Conservation (phyloP, 495 filamentous ascomycete species). For the Aspergillus coremiiformis region DNA sequence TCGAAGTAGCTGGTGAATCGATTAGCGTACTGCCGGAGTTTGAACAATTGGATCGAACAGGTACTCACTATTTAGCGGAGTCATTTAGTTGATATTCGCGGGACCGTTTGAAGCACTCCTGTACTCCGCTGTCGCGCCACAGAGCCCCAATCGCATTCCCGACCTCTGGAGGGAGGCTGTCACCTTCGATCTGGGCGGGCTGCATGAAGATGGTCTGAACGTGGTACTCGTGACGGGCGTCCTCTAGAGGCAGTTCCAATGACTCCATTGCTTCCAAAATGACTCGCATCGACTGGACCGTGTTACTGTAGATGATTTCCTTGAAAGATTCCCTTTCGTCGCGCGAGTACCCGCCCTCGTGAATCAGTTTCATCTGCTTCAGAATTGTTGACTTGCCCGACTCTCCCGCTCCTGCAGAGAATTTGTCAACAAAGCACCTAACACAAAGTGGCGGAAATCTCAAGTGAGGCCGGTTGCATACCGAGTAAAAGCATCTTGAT, state of each 20-base stretch:
- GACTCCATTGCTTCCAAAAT: conserved; percentile 96
- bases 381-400: conserved; percentile 98
- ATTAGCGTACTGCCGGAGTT: conserved; percentile 1
- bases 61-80: conserved; percentile 90
- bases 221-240: conserved; percentile 82
- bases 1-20: conserved; percentile 75
- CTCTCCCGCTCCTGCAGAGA: conserved; percentile 82
- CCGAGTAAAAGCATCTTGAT: conserved; percentile 99
- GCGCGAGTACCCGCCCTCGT: conserved; percentile 50
- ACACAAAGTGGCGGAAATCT: not conserved
- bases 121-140: conserved; percentile 92
- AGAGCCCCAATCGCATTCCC: conserved; percentile 86
- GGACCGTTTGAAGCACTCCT: conserved; percentile 90
- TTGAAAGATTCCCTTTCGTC: conserved; percentile 61
- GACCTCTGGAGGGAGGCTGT: conserved; percentile 89
- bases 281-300: conserved; percentile 91
- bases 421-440: conserved; percentile 7
- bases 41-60: not conserved
- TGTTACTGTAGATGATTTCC: conserved; percentile 98
- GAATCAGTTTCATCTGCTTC: conserved; percentile 88
- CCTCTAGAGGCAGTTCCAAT: conserved; percentile 79
- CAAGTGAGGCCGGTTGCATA: conserved; percentile 35
- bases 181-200: conserved; percentile 89
- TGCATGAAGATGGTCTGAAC: conserved; percentile 97
- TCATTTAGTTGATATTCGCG: conserved; percentile 97